phyloP scores from a whole-genome alignment of 768 basidiomycete genomes.

The Russula abietina region DNA sequence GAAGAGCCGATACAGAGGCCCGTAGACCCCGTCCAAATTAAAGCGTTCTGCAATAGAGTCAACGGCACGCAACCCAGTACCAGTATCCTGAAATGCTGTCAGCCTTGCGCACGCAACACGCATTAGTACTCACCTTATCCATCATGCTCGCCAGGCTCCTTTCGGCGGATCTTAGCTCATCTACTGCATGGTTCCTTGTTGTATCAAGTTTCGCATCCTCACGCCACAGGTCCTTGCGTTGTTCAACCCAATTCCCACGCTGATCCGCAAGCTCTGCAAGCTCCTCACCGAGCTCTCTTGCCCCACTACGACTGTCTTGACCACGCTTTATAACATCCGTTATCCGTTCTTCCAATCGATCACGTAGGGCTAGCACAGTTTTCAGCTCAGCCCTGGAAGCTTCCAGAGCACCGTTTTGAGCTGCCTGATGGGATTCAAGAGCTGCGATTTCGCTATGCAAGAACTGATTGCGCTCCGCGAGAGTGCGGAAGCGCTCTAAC shows the following conservation, averaged over 20 bases:
- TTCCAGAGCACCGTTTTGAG: conserved; percentile 52
- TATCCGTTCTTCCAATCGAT: conserved; percentile 55
- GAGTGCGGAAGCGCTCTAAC: conserved; percentile 74
- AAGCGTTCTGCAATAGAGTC: conserved; percentile 76
- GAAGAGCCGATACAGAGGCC: conserved; percentile 90
- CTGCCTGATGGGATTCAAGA: conserved; percentile 53
- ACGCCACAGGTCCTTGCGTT: conserved; percentile 89
- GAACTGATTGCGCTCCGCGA: conserved; percentile 76
- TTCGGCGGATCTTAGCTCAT: conserved; percentile 79
- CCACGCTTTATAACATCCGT: conserved; percentile 50
- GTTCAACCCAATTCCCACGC: conserved; percentile 64
- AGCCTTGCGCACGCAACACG: conserved; percentile 14
- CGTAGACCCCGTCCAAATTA: conserved; percentile 78
- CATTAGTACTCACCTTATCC: conserved; percentile 67
- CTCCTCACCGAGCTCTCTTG: conserved; percentile 57
- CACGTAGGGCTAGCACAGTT: conserved; percentile 42
- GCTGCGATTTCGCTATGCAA: conserved; percentile 73
- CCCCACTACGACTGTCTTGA: conserved; percentile 56
- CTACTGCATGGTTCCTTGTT: conserved; percentile 65
- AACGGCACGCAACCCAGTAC: conserved; percentile 79
- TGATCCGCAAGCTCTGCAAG: conserved; percentile 56
- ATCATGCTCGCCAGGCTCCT: conserved; percentile 81
- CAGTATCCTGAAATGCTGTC: conserved; percentile 66
- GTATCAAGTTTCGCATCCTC: conserved; percentile 87
- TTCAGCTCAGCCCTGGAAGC: conserved; percentile 47